A percentile compares a stretch with the other conserved stretches of the same genome.
These are phyloP conservation scores for Osmanthus fragrans DNA, from an alignment of 257 asterid genomes.

Conservation along the genomic window DNA sequence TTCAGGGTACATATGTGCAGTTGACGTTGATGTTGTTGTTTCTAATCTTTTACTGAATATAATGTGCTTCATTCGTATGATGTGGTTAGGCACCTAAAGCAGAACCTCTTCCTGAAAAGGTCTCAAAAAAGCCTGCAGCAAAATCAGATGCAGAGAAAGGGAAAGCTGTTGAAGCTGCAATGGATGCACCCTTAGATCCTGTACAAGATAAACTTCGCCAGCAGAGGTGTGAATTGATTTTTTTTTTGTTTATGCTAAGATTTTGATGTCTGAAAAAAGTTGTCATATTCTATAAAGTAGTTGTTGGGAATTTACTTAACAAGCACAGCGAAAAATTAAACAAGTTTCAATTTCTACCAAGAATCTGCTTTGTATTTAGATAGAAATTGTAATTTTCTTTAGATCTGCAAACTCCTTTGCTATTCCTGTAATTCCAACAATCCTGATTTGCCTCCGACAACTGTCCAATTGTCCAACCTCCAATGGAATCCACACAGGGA, in stretches of 20 bases:
- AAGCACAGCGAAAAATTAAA: too few relatives aligned
- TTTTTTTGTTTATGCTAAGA: slow-evolving; percentile 1
- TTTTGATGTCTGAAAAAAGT: not conserved
- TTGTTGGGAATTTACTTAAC: too few relatives aligned
- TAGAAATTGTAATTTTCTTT: too few relatives aligned
- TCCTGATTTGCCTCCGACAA: too few relatives aligned
- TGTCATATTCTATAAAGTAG: not conserved
- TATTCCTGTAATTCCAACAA: too few relatives aligned
- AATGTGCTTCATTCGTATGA: slow-evolving; percentile 5
- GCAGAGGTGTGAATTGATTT: slow-evolving; percentile 55
- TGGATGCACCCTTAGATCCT: slow-evolving; percentile 73
- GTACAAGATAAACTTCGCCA: slow-evolving; percentile 86
- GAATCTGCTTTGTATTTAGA: too few relatives aligned
- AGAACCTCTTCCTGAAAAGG: slow-evolving; percentile 60
- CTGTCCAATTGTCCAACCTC: too few relatives aligned
- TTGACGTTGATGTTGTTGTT: not conserved
- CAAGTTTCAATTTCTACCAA: too few relatives aligned
- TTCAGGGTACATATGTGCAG: not conserved
- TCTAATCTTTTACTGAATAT: not conserved
- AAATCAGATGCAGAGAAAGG: slow-evolving; percentile 65
- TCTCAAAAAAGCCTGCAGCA: slow-evolving; percentile 55
- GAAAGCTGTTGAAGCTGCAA: slow-evolving; percentile 48
- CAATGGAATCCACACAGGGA: too few relatives aligned
- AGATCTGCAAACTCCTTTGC: too few relatives aligned
- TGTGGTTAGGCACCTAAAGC: slow-evolving; percentile 58